Evolutionary conservation across 1,139 yeast genomes (phyloP), one percentile per base, ranked within the genome.

Genomic region (Suhomyces maxii): DNA sequence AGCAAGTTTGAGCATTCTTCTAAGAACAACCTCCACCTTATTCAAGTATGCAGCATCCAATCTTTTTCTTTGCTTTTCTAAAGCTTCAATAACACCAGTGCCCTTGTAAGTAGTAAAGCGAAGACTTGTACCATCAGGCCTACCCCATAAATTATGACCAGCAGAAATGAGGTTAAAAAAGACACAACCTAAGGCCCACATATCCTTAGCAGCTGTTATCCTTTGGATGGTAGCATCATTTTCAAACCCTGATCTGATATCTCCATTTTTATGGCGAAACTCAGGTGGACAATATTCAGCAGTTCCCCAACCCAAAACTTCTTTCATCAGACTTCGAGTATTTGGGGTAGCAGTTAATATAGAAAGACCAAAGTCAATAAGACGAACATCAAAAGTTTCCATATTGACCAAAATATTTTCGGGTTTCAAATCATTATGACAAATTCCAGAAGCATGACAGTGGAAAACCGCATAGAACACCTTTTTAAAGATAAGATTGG

Each of bases 361-460:
- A 8, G 53, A 43, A 6, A 48, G 34, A 3, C 53, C 52, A 40
- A 50, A 48, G 34, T 50, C 53, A 13, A 50, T 42, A 5, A 50
- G 37, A 13, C 46, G 42, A 7, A 50, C 39, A 12, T 50, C 37
- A 5, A 37, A 28, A 12, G 45, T 44, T 7, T 34, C 26, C 23
- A 26, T 14, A 33, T 42, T 44, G 25, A 57, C 56, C 57, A 58
- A 53, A 37, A 51, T 42, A 26, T 51, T 51, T 34, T 51, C 54
- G 2, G 53, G 49, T 35, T 51, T 51, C 11, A 51, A 34, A 33
- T 51, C 54, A 34, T 50, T 50, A 36, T 50, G 54, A 34, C 46
- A 55, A 3, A 59, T 53, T n/a, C 53, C 52, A 14, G 48, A 45
- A 25, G 42, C 39, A 6, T 58, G 59, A 34, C 61, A 58, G 42